Base-by-base conservation (phyloP, 164 flowering plant species). In the Litsea cubeba region DNA sequence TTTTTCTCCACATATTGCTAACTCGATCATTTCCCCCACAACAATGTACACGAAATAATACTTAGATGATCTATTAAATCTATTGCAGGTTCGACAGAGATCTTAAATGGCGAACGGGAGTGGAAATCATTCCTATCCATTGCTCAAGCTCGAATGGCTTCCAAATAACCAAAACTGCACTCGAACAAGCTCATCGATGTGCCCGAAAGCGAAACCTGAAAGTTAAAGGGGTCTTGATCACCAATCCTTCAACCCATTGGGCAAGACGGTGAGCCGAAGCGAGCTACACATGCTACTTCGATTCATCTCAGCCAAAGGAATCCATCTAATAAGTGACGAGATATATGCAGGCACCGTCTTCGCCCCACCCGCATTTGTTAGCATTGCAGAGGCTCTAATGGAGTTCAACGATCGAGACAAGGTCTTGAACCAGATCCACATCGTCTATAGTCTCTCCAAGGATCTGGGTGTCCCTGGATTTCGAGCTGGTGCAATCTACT, bases 391-490 rank as follows among this genome's bases (percentile, higher is more conserved):
- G 40, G 78, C 72, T 14, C 69, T 82, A 2, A 46, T 7, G 10
- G 78, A 72, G 23, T n/a, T 65, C 46, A 74, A 72, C 12, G 23
- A 73, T 2, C 28, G 70, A 8, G 26, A 22, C 40, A 54, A 71
- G 5, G 25, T 78, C 1, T 77, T 26, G 12, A 46, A 74, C 7
- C 77, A 79, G 14, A 75, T 79, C 57, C 87, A 84, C 72, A 71
- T 82, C 20, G 84, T 84, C 3, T 79, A 71, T 62, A 84, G 87
- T 62, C 81, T 84, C 11, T 84, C 87, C 4, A 84, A 84, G 69
- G 87, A 84, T 65, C 63, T 84, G 30, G 87, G 87, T 12, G 79
- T 84, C 32, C 85, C 87, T 0, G 87, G 87, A 1, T 84, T 84
- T 60, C 72, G 87, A 66, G 74, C 77, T 22, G 87, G 85, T n/a